Percentiles rank a stretch among this genome's conserved stretches.
Evolutionary conservation across 192 early-diverging fungal species (phyloP).

Genomic region (Coemansia sp.): DNA sequence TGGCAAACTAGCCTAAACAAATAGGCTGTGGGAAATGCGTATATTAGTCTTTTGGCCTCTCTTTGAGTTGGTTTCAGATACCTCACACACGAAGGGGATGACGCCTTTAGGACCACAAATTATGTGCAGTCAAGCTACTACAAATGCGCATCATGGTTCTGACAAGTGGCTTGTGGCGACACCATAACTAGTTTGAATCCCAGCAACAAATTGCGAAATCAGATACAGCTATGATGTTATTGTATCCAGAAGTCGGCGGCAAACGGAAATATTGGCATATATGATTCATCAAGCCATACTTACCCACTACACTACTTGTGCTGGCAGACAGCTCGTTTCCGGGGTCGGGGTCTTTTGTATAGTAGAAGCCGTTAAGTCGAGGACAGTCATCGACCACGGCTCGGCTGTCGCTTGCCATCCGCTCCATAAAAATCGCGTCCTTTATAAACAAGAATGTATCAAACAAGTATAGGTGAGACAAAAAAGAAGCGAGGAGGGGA

Average conservation of each 20-base stretch:
- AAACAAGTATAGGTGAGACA: no score
- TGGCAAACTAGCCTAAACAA: no score
- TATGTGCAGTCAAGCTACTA: background rate
- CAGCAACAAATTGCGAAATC: background rate
- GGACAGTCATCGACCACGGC: background rate
- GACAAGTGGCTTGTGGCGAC: background rate
- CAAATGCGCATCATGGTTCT: background rate
- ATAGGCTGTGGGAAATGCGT: background rate
- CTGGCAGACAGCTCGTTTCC: background rate
- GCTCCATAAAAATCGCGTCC: background rate
- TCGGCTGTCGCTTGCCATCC: background rate
- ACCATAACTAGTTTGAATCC: background rate
- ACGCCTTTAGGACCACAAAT: background rate
- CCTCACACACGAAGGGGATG: background rate
- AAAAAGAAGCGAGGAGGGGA: no score
- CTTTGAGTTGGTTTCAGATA: background rate
- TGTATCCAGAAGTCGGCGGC: background rate
- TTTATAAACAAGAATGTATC: background rate
- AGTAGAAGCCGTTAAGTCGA: conserved; percentile 3
- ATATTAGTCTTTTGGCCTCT: background rate
- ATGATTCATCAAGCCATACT: conserved; percentile 4
- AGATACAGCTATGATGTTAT: background rate
- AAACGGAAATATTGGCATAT: no score
- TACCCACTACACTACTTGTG: background rate
- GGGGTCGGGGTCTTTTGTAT: background rate